Evolutionary conservation across 441 rosid species (phyloP), one percentile per base, ranked within the genome.

Genomic region (Omphalea diandra): DNA sequence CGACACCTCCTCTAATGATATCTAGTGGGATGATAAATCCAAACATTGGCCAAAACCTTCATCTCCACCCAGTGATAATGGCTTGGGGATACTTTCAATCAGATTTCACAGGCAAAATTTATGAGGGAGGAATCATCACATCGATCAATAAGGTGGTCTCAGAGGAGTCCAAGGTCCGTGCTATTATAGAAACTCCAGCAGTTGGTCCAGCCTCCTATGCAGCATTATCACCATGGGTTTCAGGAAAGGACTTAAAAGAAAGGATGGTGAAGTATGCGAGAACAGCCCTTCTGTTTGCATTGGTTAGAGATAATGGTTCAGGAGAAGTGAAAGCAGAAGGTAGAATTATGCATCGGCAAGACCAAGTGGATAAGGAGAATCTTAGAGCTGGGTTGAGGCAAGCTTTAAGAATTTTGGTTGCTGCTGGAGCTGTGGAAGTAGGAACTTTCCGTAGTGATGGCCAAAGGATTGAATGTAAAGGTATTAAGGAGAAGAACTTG

Each of bases 71-170:
- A 0, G 87, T 76, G 63, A 9, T 81, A 46, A 26, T 83, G 82
- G 78, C 86, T 57, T 90, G 93, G 98, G 95, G 97, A 41, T 87
- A 93, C 81, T 86, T 90, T 56, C 97, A 22, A 27, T 73, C 87
- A 1, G 81, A 71, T 26, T 36, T 83, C 24, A 54, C 76, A 2
- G 91, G 95, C 18, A 90, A 79, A 61, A 41, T 64, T 18, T 84
- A 66, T n/a, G 87, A 86, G 58, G 98, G 96, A 70, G 96, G 88
- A 66, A 83, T 90, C 54, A 88, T 92, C 69, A 90, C 96, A 4
- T 83, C 91, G 0, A 59, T 88, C 29, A 87, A 88, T 68, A 81
- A 83, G 71, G 73, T 87, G 53, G 64, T 67, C 5, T 81, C 75
- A 15, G 75, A 47, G 15, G 82, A 83, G 24, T 67, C 79, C 10